Conservation (phyloP, 805 yeast species). For the Yamadazyma phyllophila region DNA sequence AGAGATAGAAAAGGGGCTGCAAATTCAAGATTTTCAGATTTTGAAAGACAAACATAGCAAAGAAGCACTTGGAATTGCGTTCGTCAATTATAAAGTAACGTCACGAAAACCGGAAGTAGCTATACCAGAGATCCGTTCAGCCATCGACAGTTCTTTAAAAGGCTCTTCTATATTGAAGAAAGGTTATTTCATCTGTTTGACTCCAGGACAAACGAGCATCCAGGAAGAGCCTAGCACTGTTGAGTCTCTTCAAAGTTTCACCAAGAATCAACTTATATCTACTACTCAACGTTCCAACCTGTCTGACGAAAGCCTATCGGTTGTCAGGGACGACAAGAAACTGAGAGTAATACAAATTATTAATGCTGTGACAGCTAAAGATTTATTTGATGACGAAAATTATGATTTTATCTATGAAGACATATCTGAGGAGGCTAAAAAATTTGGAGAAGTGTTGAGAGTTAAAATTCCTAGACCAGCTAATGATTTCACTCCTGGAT, state of each 20-base stretch:
- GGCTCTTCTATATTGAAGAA: neutral
- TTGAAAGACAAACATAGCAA: slow-evolving; percentile 48
- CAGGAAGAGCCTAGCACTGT: slow-evolving; percentile 38
- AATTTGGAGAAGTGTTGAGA: slow-evolving; percentile 50
- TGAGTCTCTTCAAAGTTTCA: slow-evolving; percentile 36
- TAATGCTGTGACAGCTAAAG: slow-evolving; percentile 65
- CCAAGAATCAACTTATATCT: slow-evolving; percentile 19
- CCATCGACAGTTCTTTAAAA: neutral
- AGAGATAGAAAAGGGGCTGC: slow-evolving; percentile 27
- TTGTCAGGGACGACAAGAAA: slow-evolving; percentile 34
- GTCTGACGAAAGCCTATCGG: neutral
- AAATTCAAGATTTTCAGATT: slow-evolving; percentile 39
- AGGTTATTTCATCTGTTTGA: slow-evolving; percentile 25
- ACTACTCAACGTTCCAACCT: neutral
- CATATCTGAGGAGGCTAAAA: slow-evolving; percentile 47
- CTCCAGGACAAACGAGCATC: slow-evolving; percentile 28
- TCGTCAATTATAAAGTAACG: slow-evolving; percentile 42
- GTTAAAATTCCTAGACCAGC: slow-evolving; percentile 64
- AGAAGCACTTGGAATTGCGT: slow-evolving; percentile 57
- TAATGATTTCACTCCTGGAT: slow-evolving; percentile 44
- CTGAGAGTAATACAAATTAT: slow-evolving; percentile 62
- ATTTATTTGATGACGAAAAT: slow-evolving; percentile 50
- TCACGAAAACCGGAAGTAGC: slow-evolving; percentile 9
- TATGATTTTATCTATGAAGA: slow-evolving; percentile 52
- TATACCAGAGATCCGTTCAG: slow-evolving; percentile 12